Evolutionary conservation across 441 rosid genomes (phyloP), one percentile per base, ranked within the genome.

Genomic region (Viola pubescens): DNA sequence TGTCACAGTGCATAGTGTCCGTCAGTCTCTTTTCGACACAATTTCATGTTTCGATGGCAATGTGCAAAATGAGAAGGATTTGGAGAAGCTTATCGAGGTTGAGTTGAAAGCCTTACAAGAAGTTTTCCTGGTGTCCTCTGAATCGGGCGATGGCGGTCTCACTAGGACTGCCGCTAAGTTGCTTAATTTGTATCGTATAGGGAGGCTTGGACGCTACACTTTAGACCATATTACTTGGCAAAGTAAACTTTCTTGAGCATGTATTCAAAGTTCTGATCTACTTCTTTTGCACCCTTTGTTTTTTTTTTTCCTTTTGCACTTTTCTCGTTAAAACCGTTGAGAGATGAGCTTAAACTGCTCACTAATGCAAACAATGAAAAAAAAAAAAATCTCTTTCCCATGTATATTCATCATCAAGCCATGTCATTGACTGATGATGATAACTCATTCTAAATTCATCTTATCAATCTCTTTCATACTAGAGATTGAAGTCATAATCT

Each of bases 121-220:
- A 57, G 75, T 78, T 49, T 75, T 85, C 50, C 67, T 69, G 56
- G 54, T 82, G 39, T 61, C 79, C 0, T 60, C 1, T 34, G 84
- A 78, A 14, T 58, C 66, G 53, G 75, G 69, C 12, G 60, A 76
- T 52, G 77, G 74, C 11, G 72, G 60, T 63, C 12, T 53, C 14
- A 6, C 56, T 40, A 82, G 61, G 62, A 83, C 81, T 62, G 83
- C 85, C 47, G 43, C 66, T 11, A 89, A 83, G 79, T 59, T 89
- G 59, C 70, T 86, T 48, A 83, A 83, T 75, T 56, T 86, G 11
- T 81, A 69, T 59, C 86, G 86, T 19, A 84, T 84, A 13, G 91
- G 88, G 56, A 81, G 94, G 71, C 82, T 86, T 16, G 91, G 91
- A 49, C 89, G 74, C 60, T 81, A 76, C 72, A 84, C 82, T 5